Percentiles rank a stretch among this genome's conserved stretches.
These are phyloP conservation scores for Pseudogymnoascus sp. DNA, from an alignment of 2,329 filamentous ascomycete genomes.

Conservation along the genomic window DNA sequence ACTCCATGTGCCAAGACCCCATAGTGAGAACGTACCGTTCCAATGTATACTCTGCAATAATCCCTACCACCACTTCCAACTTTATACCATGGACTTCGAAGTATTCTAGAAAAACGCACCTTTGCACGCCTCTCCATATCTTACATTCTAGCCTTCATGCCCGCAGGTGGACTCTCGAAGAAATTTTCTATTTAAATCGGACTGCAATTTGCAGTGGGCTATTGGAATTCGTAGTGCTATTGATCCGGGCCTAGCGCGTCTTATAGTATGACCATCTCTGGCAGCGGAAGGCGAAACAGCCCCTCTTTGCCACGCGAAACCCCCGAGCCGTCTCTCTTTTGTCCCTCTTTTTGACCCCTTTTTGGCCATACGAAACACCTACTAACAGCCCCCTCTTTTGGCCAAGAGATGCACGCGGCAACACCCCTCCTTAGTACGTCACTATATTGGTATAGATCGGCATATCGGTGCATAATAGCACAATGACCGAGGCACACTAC, in stretches of 20 bases:
- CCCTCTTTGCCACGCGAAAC: neutral
- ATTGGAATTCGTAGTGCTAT: neutral
- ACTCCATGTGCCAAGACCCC: neutral
- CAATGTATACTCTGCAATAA: neutral
- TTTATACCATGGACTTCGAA: neutral
- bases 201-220: neutral
- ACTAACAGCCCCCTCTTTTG: neutral
- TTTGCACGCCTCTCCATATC: neutral
- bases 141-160: neutral
- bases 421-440: neutral
- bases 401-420: neutral
- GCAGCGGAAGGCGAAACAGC: neutral
- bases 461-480: neutral
- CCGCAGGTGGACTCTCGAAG: neutral
- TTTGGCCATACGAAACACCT: neutral
- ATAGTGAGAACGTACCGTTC: neutral
- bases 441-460: neutral
- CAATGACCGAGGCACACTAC: slow-evolving; percentile 2
- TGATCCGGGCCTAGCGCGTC: neutral
- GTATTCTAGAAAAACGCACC: neutral
- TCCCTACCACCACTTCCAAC: neutral
- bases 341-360: neutral
- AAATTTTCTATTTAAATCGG: neutral
- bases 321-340: neutral
- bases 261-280: neutral